Evolutionary conservation across 768 basidiomycete genomes (phyloP).

Genomic region (Leucocoprinus sp.): DNA sequence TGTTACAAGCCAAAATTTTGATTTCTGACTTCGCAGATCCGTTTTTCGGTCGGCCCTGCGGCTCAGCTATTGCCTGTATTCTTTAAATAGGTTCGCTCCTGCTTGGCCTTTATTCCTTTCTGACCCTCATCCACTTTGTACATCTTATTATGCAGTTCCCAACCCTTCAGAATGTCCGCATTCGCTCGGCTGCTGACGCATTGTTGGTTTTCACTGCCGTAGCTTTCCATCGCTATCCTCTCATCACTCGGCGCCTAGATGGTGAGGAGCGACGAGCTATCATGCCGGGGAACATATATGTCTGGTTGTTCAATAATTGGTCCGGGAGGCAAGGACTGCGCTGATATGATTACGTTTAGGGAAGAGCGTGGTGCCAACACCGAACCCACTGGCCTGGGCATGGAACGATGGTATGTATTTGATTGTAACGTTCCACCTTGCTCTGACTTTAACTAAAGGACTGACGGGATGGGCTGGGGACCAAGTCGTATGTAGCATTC

Average conservation of each 20-base stretch:
- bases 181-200: slow-evolving; percentile 75
- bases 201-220: slow-evolving; percentile 76
- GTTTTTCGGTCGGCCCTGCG: slow-evolving; percentile 30
- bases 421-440: background rate
- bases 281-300: slow-evolving; percentile 70
- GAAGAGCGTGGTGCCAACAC: slow-evolving; percentile 80
- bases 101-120: slow-evolving; percentile 12
- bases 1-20: slow-evolving; percentile 55
- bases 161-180: slow-evolving; percentile 67
- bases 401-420: slow-evolving; percentile 65
- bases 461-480: slow-evolving; percentile 74
- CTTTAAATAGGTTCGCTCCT: slow-evolving; percentile 8
- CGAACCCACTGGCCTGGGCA: slow-evolving; percentile 75
- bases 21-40: slow-evolving; percentile 31
- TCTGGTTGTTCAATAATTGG: slow-evolving; percentile 38
- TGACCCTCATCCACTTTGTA: slow-evolving; percentile 11
- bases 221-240: slow-evolving; percentile 54
- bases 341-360: slow-evolving; percentile 23
- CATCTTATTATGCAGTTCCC: slow-evolving; percentile 54
- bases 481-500: slow-evolving; percentile 49
- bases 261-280: slow-evolving; percentile 74
- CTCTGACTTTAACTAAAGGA: slow-evolving; percentile 22
- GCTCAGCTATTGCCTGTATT: slow-evolving; percentile 11
- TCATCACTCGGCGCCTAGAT: slow-evolving; percentile 76
- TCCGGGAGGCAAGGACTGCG: background rate